Percentiles rank a stretch among this genome's conserved stretches.
Conservation (phyloP, 2,329 filamentous ascomycete species). For the Akanthomyces lecanii region DNA sequence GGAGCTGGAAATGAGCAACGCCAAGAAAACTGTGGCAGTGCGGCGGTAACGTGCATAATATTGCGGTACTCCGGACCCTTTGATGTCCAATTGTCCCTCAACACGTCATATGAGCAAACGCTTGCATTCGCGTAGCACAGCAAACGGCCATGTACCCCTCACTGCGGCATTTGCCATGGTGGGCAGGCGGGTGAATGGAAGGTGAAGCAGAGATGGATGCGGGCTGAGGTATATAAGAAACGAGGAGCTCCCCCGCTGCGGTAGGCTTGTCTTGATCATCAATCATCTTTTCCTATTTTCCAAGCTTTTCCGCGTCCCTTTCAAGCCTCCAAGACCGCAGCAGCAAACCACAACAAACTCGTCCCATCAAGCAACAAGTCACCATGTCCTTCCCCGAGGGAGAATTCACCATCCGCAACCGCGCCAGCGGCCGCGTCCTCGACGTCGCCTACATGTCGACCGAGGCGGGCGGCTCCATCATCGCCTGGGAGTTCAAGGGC, state of each 20-base stretch:
- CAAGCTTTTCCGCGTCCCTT: background rate
- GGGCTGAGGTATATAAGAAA: background rate
- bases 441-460: conserved; percentile 2
- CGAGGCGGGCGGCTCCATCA: background rate
- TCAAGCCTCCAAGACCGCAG: background rate
- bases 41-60: conserved; percentile 7
- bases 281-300: background rate
- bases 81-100: conserved; percentile 2
- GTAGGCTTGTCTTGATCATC: too few relatives aligned
- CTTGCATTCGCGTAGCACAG: background rate
- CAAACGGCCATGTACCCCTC: background rate
- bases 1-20: background rate
- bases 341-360: background rate
- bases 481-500: background rate
- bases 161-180: background rate
- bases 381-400: conserved; percentile 9
- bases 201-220: background rate
- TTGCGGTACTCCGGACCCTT: conserved; percentile 1
- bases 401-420: conserved; percentile 5
- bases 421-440: background rate
- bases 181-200: background rate
- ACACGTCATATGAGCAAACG: background rate
- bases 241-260: background rate
- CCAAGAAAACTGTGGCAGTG: conserved; percentile 11
- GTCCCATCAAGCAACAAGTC: background rate